phyloP scores from a whole-genome alignment of 2,329 filamentous ascomycete genomes.

The Penicillium palitans region DNA sequence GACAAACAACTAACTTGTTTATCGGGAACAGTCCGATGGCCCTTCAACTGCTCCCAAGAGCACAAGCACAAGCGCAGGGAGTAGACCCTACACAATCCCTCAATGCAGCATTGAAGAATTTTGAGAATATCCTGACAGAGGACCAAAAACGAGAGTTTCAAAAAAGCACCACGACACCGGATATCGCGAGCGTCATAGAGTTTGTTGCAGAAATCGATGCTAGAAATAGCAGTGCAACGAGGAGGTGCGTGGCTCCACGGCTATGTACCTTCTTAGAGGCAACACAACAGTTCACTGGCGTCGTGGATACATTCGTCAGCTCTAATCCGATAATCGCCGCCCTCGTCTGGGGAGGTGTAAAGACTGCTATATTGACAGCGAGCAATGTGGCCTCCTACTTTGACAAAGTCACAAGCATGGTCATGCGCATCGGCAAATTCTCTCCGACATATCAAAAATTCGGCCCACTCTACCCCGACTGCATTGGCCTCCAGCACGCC shows the following conservation, averaged over 20 bases:
- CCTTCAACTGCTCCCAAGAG: background rate
- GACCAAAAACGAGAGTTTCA: background rate
- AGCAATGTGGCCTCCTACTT: constrained; percentile 10
- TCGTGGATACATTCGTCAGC: constrained; percentile 24
- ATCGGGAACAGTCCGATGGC: background rate
- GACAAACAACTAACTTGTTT: background rate
- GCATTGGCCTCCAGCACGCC: background rate
- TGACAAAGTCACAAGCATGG: constrained; percentile 8
- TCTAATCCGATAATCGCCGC: constrained; percentile 13
- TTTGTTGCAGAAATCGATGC: constrained; percentile 22
- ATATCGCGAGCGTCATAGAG: background rate
- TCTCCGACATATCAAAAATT: constrained; percentile 21
- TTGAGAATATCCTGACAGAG: background rate
- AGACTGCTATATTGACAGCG: constrained; percentile 5
- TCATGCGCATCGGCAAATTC: constrained; percentile 22
- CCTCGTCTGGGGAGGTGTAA: constrained; percentile 7
- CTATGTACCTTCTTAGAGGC: constrained; percentile 22
- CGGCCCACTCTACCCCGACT: constrained; percentile 18
- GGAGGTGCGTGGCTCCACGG: constrained; percentile 21
- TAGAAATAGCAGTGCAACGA: constrained; percentile 10
- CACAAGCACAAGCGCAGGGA: background rate
- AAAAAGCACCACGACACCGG: background rate
- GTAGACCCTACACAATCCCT: background rate
- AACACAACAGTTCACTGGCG: constrained; percentile 21
- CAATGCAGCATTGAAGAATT: background rate